These are phyloP conservation scores for Choanephora cucurbitarum DNA, from an alignment of 371 early-diverging fungal genomes.

Conservation along the genomic window DNA sequence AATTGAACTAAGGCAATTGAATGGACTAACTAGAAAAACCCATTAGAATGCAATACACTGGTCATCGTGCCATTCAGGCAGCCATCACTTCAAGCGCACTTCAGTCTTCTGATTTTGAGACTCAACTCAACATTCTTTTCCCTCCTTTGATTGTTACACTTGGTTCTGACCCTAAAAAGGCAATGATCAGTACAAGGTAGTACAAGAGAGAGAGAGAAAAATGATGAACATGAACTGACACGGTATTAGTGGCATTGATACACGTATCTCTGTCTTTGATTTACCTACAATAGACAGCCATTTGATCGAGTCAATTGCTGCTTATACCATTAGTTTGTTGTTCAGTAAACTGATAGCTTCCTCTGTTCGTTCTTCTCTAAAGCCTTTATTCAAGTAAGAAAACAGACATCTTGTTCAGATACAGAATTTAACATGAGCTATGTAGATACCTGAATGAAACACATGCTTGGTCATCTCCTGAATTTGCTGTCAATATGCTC, in stretches of 20 bases:
- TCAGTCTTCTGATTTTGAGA: conserved; percentile 53
- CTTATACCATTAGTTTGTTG: conserved; percentile 30
- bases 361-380: conserved; percentile 49
- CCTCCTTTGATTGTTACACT: conserved; percentile 57
- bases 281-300: conserved; percentile 5
- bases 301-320: conserved; percentile 29
- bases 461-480: conserved; percentile 60
- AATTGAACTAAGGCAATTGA: too few species aligned
- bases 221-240: too few species aligned
- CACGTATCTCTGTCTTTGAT: conserved; percentile 27
- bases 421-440: too few species aligned
- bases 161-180: conserved; percentile 21
- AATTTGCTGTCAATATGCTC: conserved; percentile 55
- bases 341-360: conserved; percentile 40
- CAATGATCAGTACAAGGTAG: too few species aligned
- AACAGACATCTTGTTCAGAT: too few species aligned
- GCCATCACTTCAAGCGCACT: conserved; percentile 57
- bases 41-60: conserved; percentile 49
- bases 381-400: conserved; percentile 43
- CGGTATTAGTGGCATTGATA: conserved; percentile 17
- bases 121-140: conserved; percentile 58
- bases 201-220: conserved; percentile 21
- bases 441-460: conserved; percentile 58
- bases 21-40: too few species aligned
- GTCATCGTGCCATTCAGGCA: conserved; percentile 57